Conservation (phyloP, 768 basidiomycete species). For the Trametes cubensis region DNA sequence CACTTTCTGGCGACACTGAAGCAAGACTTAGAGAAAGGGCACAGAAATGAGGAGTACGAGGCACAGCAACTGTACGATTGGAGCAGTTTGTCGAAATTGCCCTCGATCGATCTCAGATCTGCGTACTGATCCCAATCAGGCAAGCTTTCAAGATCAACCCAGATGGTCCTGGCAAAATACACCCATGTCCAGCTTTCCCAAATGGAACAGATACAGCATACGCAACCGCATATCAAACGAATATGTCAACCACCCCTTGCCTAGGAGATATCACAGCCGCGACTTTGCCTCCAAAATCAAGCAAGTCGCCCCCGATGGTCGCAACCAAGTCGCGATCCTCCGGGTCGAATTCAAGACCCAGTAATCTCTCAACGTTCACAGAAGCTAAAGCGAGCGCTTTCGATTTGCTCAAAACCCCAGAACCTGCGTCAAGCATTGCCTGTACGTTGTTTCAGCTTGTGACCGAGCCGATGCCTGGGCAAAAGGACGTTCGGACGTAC, state of each 20-base stretch:
- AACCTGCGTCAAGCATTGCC: slow-evolving; percentile 15
- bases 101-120: slow-evolving; percentile 19
- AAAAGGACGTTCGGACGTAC: slow-evolving; percentile 34
- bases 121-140: not conserved
- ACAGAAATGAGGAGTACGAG: not conserved
- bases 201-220: not conserved
- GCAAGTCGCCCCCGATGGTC: slow-evolving; percentile 38
- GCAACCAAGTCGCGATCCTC: slow-evolving; percentile 37
- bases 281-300: slow-evolving; percentile 41
- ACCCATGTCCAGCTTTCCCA: not conserved
- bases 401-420: slow-evolving; percentile 32
- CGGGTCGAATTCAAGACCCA: slow-evolving; percentile 38
- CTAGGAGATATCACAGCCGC: slow-evolving; percentile 38
- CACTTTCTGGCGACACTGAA: no score
- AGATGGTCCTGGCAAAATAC: not conserved
- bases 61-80: not conserved
- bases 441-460: not conserved
- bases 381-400: slow-evolving; percentile 57
- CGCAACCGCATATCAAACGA: slow-evolving; percentile 14
- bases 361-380: slow-evolving; percentile 55
- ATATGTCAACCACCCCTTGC: slow-evolving; percentile 35
- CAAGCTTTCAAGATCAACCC: not conserved
- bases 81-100: not conserved
- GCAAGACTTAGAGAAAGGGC: not conserved
- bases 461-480: no score